Conservation (phyloP, 2,329 filamentous ascomycete species). For the Dactylellina haptotyla region DNA sequence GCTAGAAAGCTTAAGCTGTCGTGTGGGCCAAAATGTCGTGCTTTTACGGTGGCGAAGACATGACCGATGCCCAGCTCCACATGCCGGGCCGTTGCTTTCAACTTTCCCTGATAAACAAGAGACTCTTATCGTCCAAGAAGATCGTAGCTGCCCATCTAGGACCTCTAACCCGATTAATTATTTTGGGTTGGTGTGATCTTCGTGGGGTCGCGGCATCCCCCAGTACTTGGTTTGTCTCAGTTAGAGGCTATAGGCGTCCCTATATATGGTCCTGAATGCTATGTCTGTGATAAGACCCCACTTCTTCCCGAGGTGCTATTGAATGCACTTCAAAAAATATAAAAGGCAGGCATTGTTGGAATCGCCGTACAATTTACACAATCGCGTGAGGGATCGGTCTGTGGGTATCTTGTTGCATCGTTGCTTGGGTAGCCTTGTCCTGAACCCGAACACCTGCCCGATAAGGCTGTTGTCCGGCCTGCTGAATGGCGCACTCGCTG, state of each 20-base stretch:
- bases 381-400: too few relatives aligned
- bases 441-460: constrained; percentile 26
- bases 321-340: neutral
- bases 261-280: neutral
- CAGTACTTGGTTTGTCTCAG: neutral
- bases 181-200: constrained; percentile 9
- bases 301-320: neutral
- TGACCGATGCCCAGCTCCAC: neutral
- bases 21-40: neutral
- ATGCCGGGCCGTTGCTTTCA: neutral
- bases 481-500: constrained; percentile 40
- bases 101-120: too few relatives aligned
- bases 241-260: too few relatives aligned
- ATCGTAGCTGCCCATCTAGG: constrained; percentile 24
- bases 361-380: too few relatives aligned
- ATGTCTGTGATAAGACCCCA: constrained; percentile 2
- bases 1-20: constrained; percentile 7
- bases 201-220: neutral
- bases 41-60: neutral
- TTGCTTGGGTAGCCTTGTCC: constrained; percentile 17
- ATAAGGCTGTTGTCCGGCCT: constrained; percentile 42
- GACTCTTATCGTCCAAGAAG: too few relatives aligned
- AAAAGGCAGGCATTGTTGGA: neutral
- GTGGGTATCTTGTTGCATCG: too few relatives aligned
- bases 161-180: constrained; percentile 17